Conservation (phyloP, 768 basidiomycete species). For the Sporobolomyces pararoseus region DNA sequence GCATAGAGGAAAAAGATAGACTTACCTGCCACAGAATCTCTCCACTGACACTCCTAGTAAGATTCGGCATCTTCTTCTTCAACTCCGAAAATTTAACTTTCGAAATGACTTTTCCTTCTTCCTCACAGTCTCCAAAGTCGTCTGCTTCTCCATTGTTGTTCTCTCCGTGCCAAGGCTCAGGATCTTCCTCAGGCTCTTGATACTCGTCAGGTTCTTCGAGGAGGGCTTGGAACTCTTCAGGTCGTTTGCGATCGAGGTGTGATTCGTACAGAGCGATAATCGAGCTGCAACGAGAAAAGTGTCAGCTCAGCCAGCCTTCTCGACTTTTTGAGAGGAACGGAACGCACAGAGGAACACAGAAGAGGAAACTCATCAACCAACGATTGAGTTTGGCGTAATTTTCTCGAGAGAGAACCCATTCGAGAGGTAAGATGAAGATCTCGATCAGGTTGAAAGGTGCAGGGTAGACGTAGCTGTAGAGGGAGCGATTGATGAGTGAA, state of each 20-base stretch:
- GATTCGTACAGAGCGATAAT: conserved; percentile 52
- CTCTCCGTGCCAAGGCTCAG: conserved; percentile 23
- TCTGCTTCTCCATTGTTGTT: conserved; percentile 7
- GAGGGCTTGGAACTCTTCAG: conserved; percentile 17
- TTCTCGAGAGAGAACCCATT: conserved; percentile 46
- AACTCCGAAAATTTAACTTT: conserved; percentile 48
- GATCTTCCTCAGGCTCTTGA: conserved; percentile 24
- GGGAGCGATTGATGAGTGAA: not conserved
- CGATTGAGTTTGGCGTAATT: conserved; percentile 50
- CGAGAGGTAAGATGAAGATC: conserved; percentile 40
- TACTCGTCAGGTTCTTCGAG: conserved; percentile 27
- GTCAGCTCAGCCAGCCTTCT: too few species aligned
- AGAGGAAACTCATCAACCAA: conserved; percentile 49
- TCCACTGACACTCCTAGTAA: conserved; percentile 18
- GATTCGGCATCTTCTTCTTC: conserved; percentile 40
- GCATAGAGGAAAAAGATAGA: not conserved
- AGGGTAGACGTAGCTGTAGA: conserved; percentile 44
- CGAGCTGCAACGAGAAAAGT: not conserved
- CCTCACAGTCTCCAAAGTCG: conserved; percentile 26
- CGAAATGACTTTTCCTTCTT: conserved; percentile 48
- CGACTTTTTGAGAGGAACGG: too few species aligned
- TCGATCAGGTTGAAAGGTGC: conserved; percentile 51
- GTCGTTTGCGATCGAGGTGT: conserved; percentile 39
- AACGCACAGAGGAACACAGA: conserved; percentile 48
- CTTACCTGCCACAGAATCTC: conserved; percentile 27